Conservation (phyloP, 116 monocot species). For the Thalassia testudinum region DNA sequence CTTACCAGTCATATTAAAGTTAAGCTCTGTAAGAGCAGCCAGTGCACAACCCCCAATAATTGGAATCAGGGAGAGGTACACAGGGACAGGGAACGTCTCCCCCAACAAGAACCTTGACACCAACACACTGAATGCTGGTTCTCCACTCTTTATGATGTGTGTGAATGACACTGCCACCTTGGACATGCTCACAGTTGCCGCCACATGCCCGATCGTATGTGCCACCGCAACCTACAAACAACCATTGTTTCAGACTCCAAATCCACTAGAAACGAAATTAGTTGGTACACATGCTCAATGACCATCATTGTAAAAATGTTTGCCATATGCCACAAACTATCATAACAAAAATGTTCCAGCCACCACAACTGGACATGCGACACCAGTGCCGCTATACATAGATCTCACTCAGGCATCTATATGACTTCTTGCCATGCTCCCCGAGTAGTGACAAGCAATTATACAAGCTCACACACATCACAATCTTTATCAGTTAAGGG, state of each 20-base stretch:
- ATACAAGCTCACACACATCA: too few species aligned
- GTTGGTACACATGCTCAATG: background rate
- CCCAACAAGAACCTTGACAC: conserved; percentile 77
- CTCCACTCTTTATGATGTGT: conserved; percentile 95
- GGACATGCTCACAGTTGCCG: conserved; percentile 93
- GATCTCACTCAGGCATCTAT: too few species aligned
- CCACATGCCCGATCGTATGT: conserved; percentile 95
- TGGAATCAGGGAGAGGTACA: conserved; percentile 74
- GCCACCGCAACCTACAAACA: conserved; percentile 65
- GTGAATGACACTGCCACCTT: conserved; percentile 99
- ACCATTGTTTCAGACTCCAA: too few species aligned
- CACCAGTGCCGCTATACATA: too few species aligned
- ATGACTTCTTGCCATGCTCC: too few species aligned
- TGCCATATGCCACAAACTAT: too few species aligned
- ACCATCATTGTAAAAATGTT: background rate
- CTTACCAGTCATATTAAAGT: conserved; percentile 90
- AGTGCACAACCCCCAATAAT: conserved; percentile 94
- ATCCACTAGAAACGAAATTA: background rate
- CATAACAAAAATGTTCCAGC: too few species aligned
- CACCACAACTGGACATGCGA: too few species aligned
- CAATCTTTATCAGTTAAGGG: too few species aligned
- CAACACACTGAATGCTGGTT: conserved; percentile 83
- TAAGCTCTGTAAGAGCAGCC: conserved; percentile 73
- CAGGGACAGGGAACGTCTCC: conserved; percentile 52
- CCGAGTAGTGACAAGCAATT: too few species aligned